Evolutionary conservation across 352 stramenopile species (phyloP).

Genomic region (Phytophthora megakarya): DNA sequence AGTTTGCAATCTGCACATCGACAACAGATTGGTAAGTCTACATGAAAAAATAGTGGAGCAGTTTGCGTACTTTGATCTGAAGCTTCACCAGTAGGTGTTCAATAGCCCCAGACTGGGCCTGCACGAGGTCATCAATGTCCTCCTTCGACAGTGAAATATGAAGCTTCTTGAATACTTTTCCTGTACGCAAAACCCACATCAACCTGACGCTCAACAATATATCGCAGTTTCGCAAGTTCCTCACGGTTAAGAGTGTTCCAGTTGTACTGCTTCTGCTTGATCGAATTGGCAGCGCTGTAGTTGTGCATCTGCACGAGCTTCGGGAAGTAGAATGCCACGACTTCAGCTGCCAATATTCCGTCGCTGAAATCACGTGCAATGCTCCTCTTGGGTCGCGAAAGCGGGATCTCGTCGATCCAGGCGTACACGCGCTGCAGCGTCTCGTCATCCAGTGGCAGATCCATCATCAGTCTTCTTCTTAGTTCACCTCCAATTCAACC

Average conservation of each 20-base stretch:
- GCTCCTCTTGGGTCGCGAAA: slow-evolving; percentile 95
- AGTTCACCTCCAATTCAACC: background rate
- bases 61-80: slow-evolving; percentile 82
- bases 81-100: slow-evolving; percentile 92
- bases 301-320: slow-evolving; percentile 97
- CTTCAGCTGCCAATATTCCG: slow-evolving; percentile 88
- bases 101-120: slow-evolving; percentile 88
- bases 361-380: slow-evolving; percentile 96
- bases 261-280: slow-evolving; percentile 96
- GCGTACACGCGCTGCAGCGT: slow-evolving; percentile 93
- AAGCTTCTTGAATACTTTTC: slow-evolving; percentile 88
- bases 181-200: slow-evolving; percentile 29
- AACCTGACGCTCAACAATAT: background rate
- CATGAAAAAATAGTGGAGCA: background rate
- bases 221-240: background rate
- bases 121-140: slow-evolving; percentile 92
- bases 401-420: slow-evolving; percentile 95
- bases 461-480: slow-evolving; percentile 39
- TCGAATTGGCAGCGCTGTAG: slow-evolving; percentile 93
- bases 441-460: slow-evolving; percentile 84
- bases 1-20: slow-evolving; percentile 72
- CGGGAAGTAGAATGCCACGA: slow-evolving; percentile 95
- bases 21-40: slow-evolving; percentile 1
- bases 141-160: slow-evolving; percentile 82
- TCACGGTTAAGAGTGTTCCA: slow-evolving; percentile 94